Evolutionary conservation across 1,284 basidiomycete species (phyloP).

Genomic region (Hemileia vastatrix): DNA sequence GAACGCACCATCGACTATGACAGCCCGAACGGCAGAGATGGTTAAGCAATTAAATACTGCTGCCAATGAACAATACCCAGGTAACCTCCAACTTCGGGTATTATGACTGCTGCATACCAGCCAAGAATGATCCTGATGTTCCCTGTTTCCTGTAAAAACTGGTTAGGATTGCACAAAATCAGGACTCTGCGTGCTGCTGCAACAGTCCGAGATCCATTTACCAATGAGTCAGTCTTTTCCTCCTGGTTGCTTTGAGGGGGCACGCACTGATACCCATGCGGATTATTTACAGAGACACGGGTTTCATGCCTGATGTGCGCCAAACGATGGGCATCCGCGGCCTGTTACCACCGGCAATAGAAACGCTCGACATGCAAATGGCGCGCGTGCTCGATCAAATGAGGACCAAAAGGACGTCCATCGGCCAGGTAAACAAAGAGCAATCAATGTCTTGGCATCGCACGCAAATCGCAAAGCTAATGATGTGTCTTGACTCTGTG

Average conservation of each 20-base stretch:
- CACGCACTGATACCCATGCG: no score
- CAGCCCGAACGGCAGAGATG: conserved; percentile 18
- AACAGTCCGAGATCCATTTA: conserved; percentile 21
- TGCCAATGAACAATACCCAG: conserved; percentile 16
- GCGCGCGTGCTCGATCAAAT: conserved; percentile 22
- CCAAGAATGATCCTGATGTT: no score
- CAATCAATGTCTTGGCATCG: background rate
- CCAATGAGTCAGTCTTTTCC: no score
- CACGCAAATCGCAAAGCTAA: background rate
- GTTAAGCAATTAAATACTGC: conserved; percentile 15
- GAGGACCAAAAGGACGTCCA: conserved; percentile 20
- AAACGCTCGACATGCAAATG: conserved; percentile 21
- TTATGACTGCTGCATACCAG: no score
- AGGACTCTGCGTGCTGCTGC: conserved; percentile 18
- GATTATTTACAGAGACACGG: no score
- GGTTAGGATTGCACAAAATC: conserved; percentile 13
- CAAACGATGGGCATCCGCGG: conserved; percentile 21
- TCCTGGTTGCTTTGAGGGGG: no score
- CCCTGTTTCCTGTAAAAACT: background rate
- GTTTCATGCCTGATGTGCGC: conserved; percentile 18
- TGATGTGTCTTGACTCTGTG: background rate
- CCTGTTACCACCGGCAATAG: conserved; percentile 16
- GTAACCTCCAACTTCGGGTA: no score
- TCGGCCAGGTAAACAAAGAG: conserved; percentile 12
- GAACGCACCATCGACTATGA: conserved; percentile 21